Base-by-base conservation (phyloP, 2,329 filamentous ascomycete species). In the Xylariaceae sp. region DNA sequence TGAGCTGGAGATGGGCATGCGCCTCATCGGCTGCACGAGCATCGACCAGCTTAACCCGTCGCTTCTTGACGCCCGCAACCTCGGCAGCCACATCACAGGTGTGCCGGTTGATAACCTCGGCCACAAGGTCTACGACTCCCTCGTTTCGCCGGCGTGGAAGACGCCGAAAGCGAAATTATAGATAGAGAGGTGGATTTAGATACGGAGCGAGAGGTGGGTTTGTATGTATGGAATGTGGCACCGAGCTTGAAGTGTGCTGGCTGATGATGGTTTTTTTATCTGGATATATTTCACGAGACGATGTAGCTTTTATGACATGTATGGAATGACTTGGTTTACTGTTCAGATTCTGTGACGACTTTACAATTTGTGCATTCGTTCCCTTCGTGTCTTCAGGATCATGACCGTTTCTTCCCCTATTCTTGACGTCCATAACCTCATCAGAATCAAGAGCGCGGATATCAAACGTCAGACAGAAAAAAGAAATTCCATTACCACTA, bases 1-100 rank as follows among this genome's bases (percentile, higher is more conserved):
- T 70, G 94, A 99, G 81, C 90, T 99, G 84, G 92, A 95, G 78
- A 97, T 97, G 93, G 94, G 93, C 71, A 97, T 99, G 94, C 85
- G 94, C 5, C 78, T 99, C 64, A 91, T 99, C 67, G 94, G 94
- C 8, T 89, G 86, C 60, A 83, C 81, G 17, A 86, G 76, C 61
- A 74, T 99, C 37, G 85, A 86, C 41, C 86, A 99, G 67, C 77
- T 99, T 63, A 90, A 89, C 63, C 88, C 92, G 0, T 86, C 85
- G 30, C 77, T 99, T 73, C 74, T 99, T 17, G 94, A 99, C 72
- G 83, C 85, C 0, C 79, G 88, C 61, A 90, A 88, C 2, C 72
- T 97, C 66, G 76, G 77, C 61, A 75, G 73, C 61, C 83, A 86
- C 65, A 74, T 77, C 44, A 77, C 77, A 44, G 72, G 76, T 23